Evolutionary conservation across 78 protist species (phyloP).

Genomic region (Bigelowiella natans): DNA sequence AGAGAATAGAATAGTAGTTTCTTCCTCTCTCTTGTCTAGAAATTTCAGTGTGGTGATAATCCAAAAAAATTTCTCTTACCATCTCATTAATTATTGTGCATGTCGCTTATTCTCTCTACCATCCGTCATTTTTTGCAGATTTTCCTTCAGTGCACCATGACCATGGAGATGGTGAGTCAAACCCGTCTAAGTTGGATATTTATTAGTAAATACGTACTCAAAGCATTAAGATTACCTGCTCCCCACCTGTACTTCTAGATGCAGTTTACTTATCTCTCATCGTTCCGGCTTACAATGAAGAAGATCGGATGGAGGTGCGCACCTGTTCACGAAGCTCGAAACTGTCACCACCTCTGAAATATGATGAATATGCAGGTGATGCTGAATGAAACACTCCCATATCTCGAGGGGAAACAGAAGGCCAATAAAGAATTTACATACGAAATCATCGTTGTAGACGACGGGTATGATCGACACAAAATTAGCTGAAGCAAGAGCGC

Average conservation of each 20-base stretch:
- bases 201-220: not conserved
- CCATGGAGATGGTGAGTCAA: not conserved
- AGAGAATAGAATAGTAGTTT: too few species aligned
- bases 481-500: too few species aligned
- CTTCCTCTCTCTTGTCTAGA: too few species aligned
- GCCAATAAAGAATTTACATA: not conserved
- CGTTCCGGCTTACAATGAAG: not conserved
- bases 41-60: too few species aligned
- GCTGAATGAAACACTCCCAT: not conserved
- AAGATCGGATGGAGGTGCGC: not conserved
- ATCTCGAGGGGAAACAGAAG: too few species aligned
- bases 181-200: not conserved
- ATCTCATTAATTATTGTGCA: too few species aligned
- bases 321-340: too few species aligned
- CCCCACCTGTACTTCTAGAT: too few species aligned
- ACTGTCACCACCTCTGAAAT: too few species aligned
- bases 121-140: not conserved
- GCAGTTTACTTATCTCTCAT: not conserved
- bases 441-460: not conserved
- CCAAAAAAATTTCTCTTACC: too few species aligned
- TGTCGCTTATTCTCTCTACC: too few species aligned
- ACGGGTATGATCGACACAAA: not conserved
- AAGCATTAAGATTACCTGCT: not conserved
- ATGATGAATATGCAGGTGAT: not conserved
- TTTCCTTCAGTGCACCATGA: not conserved